Base-by-base conservation (phyloP, 2,329 filamentous ascomycete species). In the Diplodia scrobiculata region DNA sequence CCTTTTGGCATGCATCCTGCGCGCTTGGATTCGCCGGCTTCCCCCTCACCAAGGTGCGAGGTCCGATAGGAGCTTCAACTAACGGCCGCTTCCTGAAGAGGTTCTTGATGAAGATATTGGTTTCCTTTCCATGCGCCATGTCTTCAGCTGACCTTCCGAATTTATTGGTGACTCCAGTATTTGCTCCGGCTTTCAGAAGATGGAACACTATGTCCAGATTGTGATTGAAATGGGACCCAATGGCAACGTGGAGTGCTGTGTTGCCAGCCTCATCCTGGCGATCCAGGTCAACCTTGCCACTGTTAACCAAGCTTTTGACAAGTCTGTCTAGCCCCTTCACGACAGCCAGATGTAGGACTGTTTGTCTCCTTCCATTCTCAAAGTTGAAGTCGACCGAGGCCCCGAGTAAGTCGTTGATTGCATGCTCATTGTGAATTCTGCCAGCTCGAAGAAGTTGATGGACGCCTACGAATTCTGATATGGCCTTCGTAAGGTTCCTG, bases 241-340 rank as follows among this genome's bases (percentile, higher is more conserved):
- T 21, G 21, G 21, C 21, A 21, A 21, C 21, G 21, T 21, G 21
- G 21, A 21, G 21, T 21, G 21, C 21, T 21, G 21, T 21, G 1
- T 21, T 21, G 21, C 21, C 21, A 21, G 21, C 21, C 21, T 21
- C 21, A 21, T 21, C 21, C 21, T 21, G 58, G 7, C 21, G 58
- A 36, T 62, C 58, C 25, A 62, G 6, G 13, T 62, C 58, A 11
- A 62, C 58, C 6, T 62, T 62, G 41, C 21, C 58, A 25, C 58
- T 62, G 17, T 62, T 62, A 3, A 51, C 29, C 10, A 62, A 14
- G 3, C 48, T 29, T 17, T 62, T 41, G 13, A 62, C 29, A 11
- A 62, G 58, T 7, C 45, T 62, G 10, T 19, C 21, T 21, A 21
- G 6, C 7, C 45, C 58, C 6, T 41, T 45, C 19, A 36, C 58